Evolutionary conservation across 2,329 filamentous ascomycete species (phyloP), one percentile per base, ranked within the genome.

Genomic region (Neofusicoccum sp.): DNA sequence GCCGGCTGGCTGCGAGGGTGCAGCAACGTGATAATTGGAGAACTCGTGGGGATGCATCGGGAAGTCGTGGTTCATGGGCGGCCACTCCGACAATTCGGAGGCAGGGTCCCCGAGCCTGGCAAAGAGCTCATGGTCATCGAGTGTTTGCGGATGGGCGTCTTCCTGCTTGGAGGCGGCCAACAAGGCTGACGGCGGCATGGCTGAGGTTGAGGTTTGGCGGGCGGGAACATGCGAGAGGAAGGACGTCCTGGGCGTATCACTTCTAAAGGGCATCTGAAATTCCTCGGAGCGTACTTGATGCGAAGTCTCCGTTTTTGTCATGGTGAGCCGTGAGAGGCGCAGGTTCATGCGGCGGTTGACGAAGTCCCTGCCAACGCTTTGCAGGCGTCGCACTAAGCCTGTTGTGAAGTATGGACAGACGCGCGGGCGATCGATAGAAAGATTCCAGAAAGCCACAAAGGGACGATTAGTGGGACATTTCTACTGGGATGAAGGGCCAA

Each of bases 261-360:
- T 56, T 60, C 67, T 64, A 63, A 70, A 60, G 50, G 61, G 62
- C 16, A 47, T 64, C 66, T 69, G 64, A 34, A 69, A 56, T 60
- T 72, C 70, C 54, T 65, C 63, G 56, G 71, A 65, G 41, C 65
- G 64, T n/a, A 68, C 49, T 48, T 64, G 69, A 61, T 65, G 69
- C 65, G 71, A 68, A 66, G 73, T 71, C 60, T 68, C 67, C 56
- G 69, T 66, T 64, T 68, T 71, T 68, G 68, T 67, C 75, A 75
- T 76, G 43, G 69, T 70, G 69, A 67, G 70, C 65, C 71, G 71
- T 68, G 67, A 34, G 28, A 44, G 48, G 47, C 43, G 36, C 44
- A 44, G 49, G 16, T 5, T 67, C 58, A 63, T 63, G 64, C 66
- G 65, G 67, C 63, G 22, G 56, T 56, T 33, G 39, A 14, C 12